phyloP scores from a whole-genome alignment of 2,329 filamentous ascomycete genomes.

The Ambrosiella cleistominuta region DNA sequence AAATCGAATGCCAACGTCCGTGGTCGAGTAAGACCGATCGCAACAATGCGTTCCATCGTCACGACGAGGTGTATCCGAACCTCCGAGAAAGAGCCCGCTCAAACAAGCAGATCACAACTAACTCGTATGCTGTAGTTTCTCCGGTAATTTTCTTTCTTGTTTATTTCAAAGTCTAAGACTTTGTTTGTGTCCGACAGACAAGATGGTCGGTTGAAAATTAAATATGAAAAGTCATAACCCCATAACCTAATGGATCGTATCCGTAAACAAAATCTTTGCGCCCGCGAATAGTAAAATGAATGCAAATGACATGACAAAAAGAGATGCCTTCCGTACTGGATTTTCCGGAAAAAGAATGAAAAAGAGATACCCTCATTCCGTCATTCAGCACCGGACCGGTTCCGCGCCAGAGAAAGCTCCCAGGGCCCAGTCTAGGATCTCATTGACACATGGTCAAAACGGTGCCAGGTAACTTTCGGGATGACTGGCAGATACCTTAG shows the following conservation, averaged over 20 bases:
- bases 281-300: not conserved
- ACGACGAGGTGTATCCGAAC: not conserved
- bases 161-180: not conserved
- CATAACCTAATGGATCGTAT: not conserved
- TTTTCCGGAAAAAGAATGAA: not conserved
- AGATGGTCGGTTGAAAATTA: not conserved
- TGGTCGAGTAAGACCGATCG: not conserved
- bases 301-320: not conserved
- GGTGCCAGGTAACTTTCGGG: not conserved
- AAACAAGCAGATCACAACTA: too few species aligned
- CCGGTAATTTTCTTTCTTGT: too few species aligned
- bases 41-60: not conserved
- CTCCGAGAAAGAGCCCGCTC: not conserved
- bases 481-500: not conserved
- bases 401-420: not conserved
- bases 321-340: not conserved
- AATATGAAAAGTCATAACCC: not conserved
- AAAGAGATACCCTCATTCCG: not conserved
- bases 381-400: not conserved
- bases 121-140: too few species aligned
- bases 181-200: not conserved
- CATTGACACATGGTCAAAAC: too few species aligned
- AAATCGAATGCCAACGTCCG: not conserved
- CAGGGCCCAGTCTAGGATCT: too few species aligned
- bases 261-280: not conserved